Evolutionary conservation across 805 yeast species (phyloP), one percentile per base, ranked within the genome.

Genomic region (Grigorovia humatica): DNA sequence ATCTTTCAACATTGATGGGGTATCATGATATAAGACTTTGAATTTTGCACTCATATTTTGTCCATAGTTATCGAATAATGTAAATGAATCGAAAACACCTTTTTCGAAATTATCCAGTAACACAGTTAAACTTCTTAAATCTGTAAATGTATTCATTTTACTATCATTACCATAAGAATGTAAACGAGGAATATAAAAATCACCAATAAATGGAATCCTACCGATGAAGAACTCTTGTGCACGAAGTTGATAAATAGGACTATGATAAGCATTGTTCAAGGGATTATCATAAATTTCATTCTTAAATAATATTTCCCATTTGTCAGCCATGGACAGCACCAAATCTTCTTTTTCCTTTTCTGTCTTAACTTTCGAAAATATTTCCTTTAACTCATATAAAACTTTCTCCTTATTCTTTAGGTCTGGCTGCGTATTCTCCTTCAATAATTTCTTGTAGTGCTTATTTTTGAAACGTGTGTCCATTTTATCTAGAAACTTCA

Each of bases 141-240:
- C 62, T 9, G 61, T 55, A 27, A 52, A 60, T 1, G 57, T 60
- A 18, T 47, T 56, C 42, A 56, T 51, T 4, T 44, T 50, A 4
- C 50, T 43, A 12, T 51, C 46, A 17, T 51, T 46, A 29, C 56
- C 57, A 48, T 62, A 62, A 2, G 61, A 54, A 48, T 57, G 61
- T 20, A 60, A 49, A 20, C 66, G 54, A 44, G 66, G 66, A 18
- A 62, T 20, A 50, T 62, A 62, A 30, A 62, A 62, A 52, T 62
- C 65, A 48, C 66, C 66, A 44, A 62, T 56, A 44, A 58, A 57
- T 3, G 64, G 64, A 11, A 62, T 52, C 53, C 65, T 56, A 12
- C 62, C 60, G 23, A 62, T 52, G 41, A 62, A 61, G 46, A 59
- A 62, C 45, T 62, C 66, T 19, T 57, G 55, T 9, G 53, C 54